Base-by-base conservation (phyloP, 805 yeast species). In the Candida montana region DNA sequence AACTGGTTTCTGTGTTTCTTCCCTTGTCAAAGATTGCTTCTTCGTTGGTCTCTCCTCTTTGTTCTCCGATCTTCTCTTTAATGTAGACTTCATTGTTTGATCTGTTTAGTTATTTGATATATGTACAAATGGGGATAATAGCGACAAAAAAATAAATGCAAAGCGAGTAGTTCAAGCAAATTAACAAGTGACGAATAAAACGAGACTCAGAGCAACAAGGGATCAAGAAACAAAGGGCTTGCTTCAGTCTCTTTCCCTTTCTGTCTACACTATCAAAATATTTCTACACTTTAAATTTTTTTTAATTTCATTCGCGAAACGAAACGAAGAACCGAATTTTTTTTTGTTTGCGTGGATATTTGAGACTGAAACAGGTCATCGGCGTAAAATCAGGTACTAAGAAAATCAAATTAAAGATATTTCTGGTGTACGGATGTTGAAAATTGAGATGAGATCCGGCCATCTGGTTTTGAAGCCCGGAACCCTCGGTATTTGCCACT, bases 1-100 rank as follows among this genome's bases (percentile, higher is more conserved):
- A n/a, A n/a, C n/a, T n/a, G n/a, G n/a, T n/a, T 13, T 18, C 34
- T 18, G 30, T 45, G 20, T 37, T 20, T 53, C 51, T 1, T 51
- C 19, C 33, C 52, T 56, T 10, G 57, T 43, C 21, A 52, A 12
- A 0, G 46, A 37, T 2, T 53, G 45, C 37, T 52, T 54, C 49
- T 56, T 56, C 6, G 37, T 5, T 9, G 48, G 28, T 19, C 49
- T 40, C 20, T 35, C 30, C 16, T 45, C 55, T 12, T 39, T 47
- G 9, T 38, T 23, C 10, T 51, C 58, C 19, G 47, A 47, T 21
- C 46, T 51, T 45, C 56, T 51, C 27, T 41, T 41, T n/a, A 37
- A 31, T 12, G 30, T 34, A 20, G 21, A 20, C 13, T 26, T 23
- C 44, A 41, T 41, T 19, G 12, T 5, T 26, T 21, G 35, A 26